A percentile compares a stretch with the other conserved stretches of the same genome.
phyloP scores from a whole-genome alignment of 768 basidiomycete species.

The Amanita pseudoporphyria region DNA sequence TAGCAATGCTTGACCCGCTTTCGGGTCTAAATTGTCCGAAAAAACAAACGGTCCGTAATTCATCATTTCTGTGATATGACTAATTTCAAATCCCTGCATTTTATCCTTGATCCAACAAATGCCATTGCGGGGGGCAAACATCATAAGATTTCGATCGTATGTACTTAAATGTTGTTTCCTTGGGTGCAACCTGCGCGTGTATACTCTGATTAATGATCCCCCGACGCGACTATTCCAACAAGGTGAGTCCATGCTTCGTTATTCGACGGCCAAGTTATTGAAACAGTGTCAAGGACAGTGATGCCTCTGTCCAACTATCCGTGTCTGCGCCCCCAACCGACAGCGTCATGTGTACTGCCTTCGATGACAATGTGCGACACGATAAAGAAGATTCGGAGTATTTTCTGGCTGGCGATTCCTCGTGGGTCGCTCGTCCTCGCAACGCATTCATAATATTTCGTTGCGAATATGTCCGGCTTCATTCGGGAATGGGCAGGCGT shows the following conservation, averaged over 20 bases:
- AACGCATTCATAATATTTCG: slow-evolving; percentile 71
- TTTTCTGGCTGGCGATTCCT: slow-evolving; percentile 29
- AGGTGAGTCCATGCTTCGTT: too few species aligned
- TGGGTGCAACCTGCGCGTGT: neutral
- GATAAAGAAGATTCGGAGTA: neutral
- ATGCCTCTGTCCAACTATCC: neutral
- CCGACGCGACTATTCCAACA: neutral
- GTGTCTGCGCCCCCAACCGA: neutral
- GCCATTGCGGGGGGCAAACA: neutral
- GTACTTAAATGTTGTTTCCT: neutral
- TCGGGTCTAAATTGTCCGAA: too few species aligned
- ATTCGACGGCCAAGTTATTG: neutral
- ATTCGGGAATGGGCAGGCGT: slow-evolving; percentile 28
- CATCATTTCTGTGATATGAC: neutral
- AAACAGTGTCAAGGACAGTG: neutral
- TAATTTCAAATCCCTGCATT: slow-evolving; percentile 68
- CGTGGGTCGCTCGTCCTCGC: slow-evolving; percentile 57
- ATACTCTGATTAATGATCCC: neutral
- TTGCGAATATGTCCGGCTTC: slow-evolving; percentile 46
- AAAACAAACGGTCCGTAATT: too few species aligned
- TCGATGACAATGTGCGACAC: neutral
- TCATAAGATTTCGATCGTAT: neutral
- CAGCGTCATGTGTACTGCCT: neutral
- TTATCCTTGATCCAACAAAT: slow-evolving; percentile 29
- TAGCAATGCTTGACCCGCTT: too few species aligned